Conservation (phyloP, 2,329 filamentous ascomycete genomes). For the Fusarium bulbicola region DNA sequence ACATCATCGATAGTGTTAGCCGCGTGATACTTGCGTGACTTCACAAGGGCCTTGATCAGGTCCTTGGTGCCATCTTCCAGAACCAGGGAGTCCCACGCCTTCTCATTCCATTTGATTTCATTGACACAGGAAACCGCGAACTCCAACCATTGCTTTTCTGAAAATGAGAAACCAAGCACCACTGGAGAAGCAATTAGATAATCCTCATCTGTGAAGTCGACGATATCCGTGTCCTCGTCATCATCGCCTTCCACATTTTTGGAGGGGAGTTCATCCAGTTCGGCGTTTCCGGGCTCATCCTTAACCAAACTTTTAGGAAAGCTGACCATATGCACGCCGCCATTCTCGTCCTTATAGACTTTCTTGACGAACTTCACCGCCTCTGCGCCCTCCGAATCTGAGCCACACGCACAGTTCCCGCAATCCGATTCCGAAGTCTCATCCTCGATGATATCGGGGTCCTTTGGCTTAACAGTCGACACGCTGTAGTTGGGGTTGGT, state of each 20-base stretch:
- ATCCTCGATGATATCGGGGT: conserved; percentile 67
- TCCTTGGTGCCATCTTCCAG: conserved; percentile 69
- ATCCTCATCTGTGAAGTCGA: conserved; percentile 80
- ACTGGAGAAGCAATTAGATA: conserved; percentile 85
- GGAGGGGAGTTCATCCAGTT: conserved; percentile 62
- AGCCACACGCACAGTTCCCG: conserved; percentile 50
- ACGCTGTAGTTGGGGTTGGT: conserved; percentile 88
- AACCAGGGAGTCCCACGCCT: conserved; percentile 84
- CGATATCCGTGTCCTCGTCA: not conserved
- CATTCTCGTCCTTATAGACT: conserved; percentile 57
- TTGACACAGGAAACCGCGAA: conserved; percentile 81
- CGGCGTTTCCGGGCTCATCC: conserved; percentile 52
- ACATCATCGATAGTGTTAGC: conserved; percentile 85
- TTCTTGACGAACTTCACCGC: conserved; percentile 61
- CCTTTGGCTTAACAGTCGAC: conserved; percentile 76
- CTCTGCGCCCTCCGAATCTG: conserved; percentile 54
- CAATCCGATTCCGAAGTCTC: conserved; percentile 55
- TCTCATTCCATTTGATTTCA: conserved; percentile 85
- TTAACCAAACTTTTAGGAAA: conserved; percentile 44
- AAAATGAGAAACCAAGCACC: conserved; percentile 86
- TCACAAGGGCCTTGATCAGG: conserved; percentile 79
- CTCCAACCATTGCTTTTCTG: conserved; percentile 90
- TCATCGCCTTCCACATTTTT: conserved; percentile 28
- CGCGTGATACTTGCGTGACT: conserved; percentile 84
- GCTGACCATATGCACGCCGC: conserved; percentile 47